Base-by-base conservation (phyloP, 148 eudicot genomes). In the Linanthus parryae region DNA sequence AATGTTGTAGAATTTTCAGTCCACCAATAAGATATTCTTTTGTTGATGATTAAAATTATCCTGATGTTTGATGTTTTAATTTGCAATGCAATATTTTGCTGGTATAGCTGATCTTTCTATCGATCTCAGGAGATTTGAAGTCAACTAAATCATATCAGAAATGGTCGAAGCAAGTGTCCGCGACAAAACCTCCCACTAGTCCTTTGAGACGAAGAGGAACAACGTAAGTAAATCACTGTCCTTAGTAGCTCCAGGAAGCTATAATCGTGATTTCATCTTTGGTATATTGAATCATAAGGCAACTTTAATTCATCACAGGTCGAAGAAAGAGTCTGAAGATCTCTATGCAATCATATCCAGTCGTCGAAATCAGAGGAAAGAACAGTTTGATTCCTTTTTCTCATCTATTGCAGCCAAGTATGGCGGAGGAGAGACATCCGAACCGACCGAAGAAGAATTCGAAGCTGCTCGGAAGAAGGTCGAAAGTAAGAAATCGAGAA, bases 401-500 rank as follows among this genome's bases (percentile, higher is more conserved):
- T 73, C 89, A 56, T 79, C 96, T 38, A 25, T 88, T 67, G 61
- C 77, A 4, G 59, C 80, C 51, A 88, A 62, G 68, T 79, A 88
- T 60, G 99, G 95, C 4, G 80, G 84, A 33, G 74, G 65, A 9
- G 56, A 63, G 54, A 18, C 58, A 36, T 16, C 48, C 27, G 56
- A 91, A 13, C 91, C 88, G 62, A 95, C 96, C 16, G 75, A 78
- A 8, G 96, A 94, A 9, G 96, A 94, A 68, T 94, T 94, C 51
- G 85, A 76, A 77, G 95, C 91, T 59, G 81, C 83, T 12, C 70
- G 65, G 55, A 74, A 61, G 58, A 94, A 59, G 50, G 42, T 94
- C 35, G 77, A 76, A 51, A 51, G 7, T 19, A 51, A 20, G 40
- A 51, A 51, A 26, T 10, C 55, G 14, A 51, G 34, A 26, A 51